Conservation (phyloP, 352 stramenopile genomes). For the Phytopythium montanum region DNA sequence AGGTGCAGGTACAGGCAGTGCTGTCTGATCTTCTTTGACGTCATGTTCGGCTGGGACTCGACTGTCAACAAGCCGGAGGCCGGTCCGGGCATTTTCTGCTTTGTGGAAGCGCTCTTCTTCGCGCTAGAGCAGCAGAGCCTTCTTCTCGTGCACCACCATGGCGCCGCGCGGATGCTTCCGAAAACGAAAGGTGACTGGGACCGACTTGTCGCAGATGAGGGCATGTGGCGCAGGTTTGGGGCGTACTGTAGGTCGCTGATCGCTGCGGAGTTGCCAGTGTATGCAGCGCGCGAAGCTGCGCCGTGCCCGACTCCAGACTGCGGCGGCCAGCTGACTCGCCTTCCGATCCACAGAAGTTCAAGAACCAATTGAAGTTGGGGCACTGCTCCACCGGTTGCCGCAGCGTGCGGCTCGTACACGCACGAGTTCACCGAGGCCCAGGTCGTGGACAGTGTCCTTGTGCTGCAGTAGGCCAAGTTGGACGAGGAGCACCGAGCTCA, state of each 20-base stretch:
- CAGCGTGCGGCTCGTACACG: slow-evolving; percentile 5
- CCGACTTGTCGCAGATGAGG: slow-evolving; percentile 1
- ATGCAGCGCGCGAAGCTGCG: too few species aligned
- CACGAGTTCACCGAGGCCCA: slow-evolving; percentile 4
- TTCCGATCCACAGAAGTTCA: background rate
- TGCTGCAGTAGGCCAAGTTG: slow-evolving; percentile 7
- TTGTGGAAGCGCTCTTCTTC: slow-evolving; percentile 16
- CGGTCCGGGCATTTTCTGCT: slow-evolving; percentile 16
- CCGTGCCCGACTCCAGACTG: too few species aligned
- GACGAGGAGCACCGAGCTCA: slow-evolving; percentile 7
- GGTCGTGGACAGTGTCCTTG: slow-evolving; percentile 5
- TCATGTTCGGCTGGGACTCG: slow-evolving; percentile 10
- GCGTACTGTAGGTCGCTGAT: slow-evolving; percentile 22
- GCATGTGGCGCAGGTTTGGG: slow-evolving; percentile 9
- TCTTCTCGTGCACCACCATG: slow-evolving; percentile 21
- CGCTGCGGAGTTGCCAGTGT: slow-evolving; percentile 12
- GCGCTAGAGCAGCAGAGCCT: slow-evolving; percentile 18
- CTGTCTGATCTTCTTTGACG: slow-evolving; percentile 4
- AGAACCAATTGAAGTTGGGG: too few species aligned
- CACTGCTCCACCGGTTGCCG: background rate
- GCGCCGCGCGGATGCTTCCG: slow-evolving; percentile 20
- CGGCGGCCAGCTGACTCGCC: too few species aligned
- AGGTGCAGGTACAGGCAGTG: slow-evolving; percentile 10
- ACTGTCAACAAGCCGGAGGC: slow-evolving; percentile 16
- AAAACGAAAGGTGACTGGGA: slow-evolving; percentile 21